Evolutionary conservation across 129 eudicot genomes (phyloP).

Genomic region (Lactuca saligna): DNA sequence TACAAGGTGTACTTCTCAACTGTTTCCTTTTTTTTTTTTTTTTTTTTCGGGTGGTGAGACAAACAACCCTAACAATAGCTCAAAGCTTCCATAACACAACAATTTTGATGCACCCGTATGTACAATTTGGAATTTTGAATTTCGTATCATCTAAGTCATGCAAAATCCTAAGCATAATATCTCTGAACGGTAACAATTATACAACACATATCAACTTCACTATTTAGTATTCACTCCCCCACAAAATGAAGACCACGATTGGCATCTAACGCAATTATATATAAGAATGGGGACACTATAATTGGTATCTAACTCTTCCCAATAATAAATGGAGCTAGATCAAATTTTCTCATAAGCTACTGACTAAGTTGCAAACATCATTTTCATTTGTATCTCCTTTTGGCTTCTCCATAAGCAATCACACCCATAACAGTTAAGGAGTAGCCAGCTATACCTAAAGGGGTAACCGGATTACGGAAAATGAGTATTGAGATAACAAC

Average conservation of each 20-base stretch:
- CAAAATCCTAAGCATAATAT: too few relatives aligned
- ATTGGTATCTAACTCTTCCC: too few relatives aligned
- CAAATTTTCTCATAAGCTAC: neutral
- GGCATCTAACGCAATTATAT: neutral
- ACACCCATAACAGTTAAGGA: slow-evolving; percentile 89
- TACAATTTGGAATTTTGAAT: too few relatives aligned
- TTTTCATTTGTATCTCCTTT: slow-evolving; percentile 74
- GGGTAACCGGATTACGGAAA: slow-evolving; percentile 83
- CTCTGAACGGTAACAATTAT: too few relatives aligned
- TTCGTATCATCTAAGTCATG: neutral
- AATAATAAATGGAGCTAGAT: too few relatives aligned
- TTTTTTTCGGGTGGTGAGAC: neutral
- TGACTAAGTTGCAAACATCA: slow-evolving; percentile 23
- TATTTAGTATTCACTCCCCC: neutral
- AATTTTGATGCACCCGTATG: too few relatives aligned
- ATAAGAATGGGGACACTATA: too few relatives aligned
- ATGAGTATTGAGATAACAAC: slow-evolving; percentile 90
- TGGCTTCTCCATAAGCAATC: slow-evolving; percentile 87
- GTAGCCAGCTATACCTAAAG: slow-evolving; percentile 82
- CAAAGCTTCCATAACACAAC: neutral
- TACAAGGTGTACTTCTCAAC: neutral
- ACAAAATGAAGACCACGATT: neutral
- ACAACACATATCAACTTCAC: neutral
- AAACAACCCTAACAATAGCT: neutral
- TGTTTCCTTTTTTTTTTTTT: neutral